A percentile compares a stretch with the other conserved stretches of the same genome.
phyloP scores from a whole-genome alignment of 805 yeast genomes.

The Candida succiphila region DNA sequence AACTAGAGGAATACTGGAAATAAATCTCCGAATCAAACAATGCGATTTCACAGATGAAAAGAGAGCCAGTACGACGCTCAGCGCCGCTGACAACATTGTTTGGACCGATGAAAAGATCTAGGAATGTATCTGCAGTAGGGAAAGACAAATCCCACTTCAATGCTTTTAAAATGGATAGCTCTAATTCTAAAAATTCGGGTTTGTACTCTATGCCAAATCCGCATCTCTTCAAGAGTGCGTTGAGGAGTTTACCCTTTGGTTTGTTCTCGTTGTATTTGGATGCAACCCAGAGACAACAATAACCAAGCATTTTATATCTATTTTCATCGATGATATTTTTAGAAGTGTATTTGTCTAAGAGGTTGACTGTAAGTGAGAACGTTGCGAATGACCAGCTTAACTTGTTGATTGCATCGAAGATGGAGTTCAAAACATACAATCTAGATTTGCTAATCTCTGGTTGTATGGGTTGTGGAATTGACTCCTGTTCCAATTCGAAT shows the following conservation, averaged over 20 bases:
- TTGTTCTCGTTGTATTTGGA: constrained; percentile 38
- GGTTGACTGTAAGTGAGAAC: constrained; percentile 26
- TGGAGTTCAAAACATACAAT: constrained; percentile 17
- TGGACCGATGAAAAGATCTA: constrained; percentile 44
- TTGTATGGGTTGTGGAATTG: constrained; percentile 17
- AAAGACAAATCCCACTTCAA: constrained; percentile 55
- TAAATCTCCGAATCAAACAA: constrained; percentile 53
- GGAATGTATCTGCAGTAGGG: constrained; percentile 54
- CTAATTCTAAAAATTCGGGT: constrained; percentile 48
- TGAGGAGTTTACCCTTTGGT: constrained; percentile 34
- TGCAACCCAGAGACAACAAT: constrained; percentile 37
- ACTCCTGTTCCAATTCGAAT: constrained; percentile 19
- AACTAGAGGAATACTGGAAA: constrained; percentile 34
- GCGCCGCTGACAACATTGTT: constrained; percentile 23
- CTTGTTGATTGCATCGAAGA: constrained; percentile 20
- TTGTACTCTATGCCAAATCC: constrained; percentile 17
- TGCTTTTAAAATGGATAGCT: constrained; percentile 51
- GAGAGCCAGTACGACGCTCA: constrained; percentile 45
- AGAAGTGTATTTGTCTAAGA: constrained; percentile 30
- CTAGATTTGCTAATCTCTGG: constrained; percentile 11
- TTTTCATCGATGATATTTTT: constrained; percentile 21
- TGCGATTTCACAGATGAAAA: constrained; percentile 56
- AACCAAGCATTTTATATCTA: constrained; percentile 28
- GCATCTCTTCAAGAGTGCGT: constrained; percentile 20
- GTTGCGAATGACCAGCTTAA: constrained; percentile 22